A percentile compares a stretch with the other conserved stretches of the same genome.
phyloP scores from a whole-genome alignment of 768 basidiomycete species.

The Russula olivacea region DNA sequence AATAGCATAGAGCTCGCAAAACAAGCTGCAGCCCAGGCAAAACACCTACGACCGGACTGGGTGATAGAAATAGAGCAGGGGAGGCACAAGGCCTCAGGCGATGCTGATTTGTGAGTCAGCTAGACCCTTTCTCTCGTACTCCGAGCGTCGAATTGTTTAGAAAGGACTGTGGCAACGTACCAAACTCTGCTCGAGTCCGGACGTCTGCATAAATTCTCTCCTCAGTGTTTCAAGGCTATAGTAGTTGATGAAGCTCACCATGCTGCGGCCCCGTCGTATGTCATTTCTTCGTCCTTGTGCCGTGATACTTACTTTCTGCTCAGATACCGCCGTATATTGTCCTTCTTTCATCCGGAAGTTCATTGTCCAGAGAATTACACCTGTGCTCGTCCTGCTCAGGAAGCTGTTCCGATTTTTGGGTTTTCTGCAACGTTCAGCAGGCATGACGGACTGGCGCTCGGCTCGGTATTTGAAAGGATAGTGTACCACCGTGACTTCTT shows the following conservation, averaged over 20 bases:
- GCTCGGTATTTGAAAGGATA: conserved; percentile 83
- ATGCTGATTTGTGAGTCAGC: conserved; percentile 71
- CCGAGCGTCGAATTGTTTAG: conserved; percentile 2
- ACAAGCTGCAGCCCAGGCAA: conserved; percentile 75
- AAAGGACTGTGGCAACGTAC: conserved; percentile 81
- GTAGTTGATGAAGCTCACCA: conserved; percentile 95
- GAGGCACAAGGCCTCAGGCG: conserved; percentile 67
- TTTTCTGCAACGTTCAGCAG: conserved; percentile 95
- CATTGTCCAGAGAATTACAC: conserved; percentile 45
- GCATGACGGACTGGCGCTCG: conserved; percentile 84
- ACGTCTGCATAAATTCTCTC: conserved; percentile 72
- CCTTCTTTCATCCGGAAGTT: conserved; percentile 70
- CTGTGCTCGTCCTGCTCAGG: conserved; percentile 25
- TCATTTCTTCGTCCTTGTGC: conserved; percentile 16
- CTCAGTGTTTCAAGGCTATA: conserved; percentile 59
- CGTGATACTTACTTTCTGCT: conserved; percentile 13
- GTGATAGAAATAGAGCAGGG: conserved; percentile 93
- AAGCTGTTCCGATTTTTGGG: conserved; percentile 77
- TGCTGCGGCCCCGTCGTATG: conserved; percentile 85
- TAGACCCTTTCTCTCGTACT: background rate
- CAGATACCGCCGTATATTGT: conserved; percentile 79
- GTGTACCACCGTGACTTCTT: conserved; percentile 90
- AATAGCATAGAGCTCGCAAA: conserved; percentile 85
- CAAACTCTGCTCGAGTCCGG: conserved; percentile 68
- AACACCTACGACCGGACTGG: conserved; percentile 61